A percentile compares a stretch with the other conserved stretches of the same genome.
Conservation (phyloP, 768 basidiomycete species). For the Xerocomus brunneocitrinus region DNA sequence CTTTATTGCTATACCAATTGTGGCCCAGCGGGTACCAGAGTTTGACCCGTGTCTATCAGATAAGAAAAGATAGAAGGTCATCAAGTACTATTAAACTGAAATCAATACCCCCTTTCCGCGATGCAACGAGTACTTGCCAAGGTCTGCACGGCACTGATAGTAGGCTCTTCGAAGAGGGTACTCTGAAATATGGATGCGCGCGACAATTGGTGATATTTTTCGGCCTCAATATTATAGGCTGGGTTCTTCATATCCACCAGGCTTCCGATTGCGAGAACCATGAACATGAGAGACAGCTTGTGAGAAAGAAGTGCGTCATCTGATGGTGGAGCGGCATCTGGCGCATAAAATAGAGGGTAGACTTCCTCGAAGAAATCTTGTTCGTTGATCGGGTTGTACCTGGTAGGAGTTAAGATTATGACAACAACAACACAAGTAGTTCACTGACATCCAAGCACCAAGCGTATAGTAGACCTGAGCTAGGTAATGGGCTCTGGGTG, state of each 20-base stretch:
- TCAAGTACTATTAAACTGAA: constrained; percentile 46
- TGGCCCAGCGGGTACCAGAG: constrained; percentile 61
- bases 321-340: constrained; percentile 37
- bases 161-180: constrained; percentile 64
- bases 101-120: constrained; percentile 29
- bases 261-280: constrained; percentile 62
- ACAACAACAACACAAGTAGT: background rate
- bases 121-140: constrained; percentile 40
- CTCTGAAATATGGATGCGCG: constrained; percentile 60
- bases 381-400: constrained; percentile 64
- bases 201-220: constrained; percentile 65
- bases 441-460: constrained; percentile 67
- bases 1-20: constrained; percentile 67
- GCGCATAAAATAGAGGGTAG: constrained; percentile 53
- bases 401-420: constrained; percentile 23
- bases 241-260: constrained; percentile 53
- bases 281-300: constrained; percentile 59
- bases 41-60: constrained; percentile 63
- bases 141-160: constrained; percentile 62
- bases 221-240: constrained; percentile 62
- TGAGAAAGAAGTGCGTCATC: constrained; percentile 55
- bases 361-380: constrained; percentile 60
- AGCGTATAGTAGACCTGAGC: constrained; percentile 57
- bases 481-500: constrained; percentile 56
- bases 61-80: constrained; percentile 67